These are phyloP conservation scores for Eucalyptus erythrocorys DNA, from an alignment of 345 rosid genomes.

Conservation along the genomic window DNA sequence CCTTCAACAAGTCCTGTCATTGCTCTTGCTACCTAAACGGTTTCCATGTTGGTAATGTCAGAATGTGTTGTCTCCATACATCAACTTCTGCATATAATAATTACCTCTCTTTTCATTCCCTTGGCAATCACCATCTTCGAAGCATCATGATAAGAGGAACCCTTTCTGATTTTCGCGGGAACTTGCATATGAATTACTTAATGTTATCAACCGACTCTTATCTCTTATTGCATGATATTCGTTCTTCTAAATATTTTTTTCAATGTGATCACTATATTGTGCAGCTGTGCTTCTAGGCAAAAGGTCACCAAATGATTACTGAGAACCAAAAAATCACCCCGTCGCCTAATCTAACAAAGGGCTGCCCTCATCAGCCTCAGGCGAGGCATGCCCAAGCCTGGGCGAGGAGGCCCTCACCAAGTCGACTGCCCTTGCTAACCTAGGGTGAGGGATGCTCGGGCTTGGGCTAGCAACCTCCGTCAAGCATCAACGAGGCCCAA, in stretches of 20 bases:
- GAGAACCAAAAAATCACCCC: no score
- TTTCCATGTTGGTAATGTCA: background rate
- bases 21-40: background rate
- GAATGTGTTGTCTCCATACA: background rate
- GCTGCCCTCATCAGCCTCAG: no score
- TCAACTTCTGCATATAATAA: background rate
- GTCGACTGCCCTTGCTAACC: no score
- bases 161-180: background rate
- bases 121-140: background rate
- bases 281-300: no score
- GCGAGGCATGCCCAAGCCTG: rapidly evolving
- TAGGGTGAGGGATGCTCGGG: no score
- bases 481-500: no score
- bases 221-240: no score
- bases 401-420: rapidly evolving
- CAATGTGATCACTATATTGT: no score
- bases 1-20: background rate
- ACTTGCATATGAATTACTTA: background rate
- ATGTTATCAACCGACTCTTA: no score
- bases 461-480: rapidly evolving
- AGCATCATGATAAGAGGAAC: background rate
- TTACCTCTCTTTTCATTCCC: background rate
- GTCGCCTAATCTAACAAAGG: no score
- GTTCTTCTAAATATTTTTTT: no score
- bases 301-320: no score